Base-by-base conservation (phyloP, 176 grass and related monocot genomes). In the Oryza glaberrima region DNA sequence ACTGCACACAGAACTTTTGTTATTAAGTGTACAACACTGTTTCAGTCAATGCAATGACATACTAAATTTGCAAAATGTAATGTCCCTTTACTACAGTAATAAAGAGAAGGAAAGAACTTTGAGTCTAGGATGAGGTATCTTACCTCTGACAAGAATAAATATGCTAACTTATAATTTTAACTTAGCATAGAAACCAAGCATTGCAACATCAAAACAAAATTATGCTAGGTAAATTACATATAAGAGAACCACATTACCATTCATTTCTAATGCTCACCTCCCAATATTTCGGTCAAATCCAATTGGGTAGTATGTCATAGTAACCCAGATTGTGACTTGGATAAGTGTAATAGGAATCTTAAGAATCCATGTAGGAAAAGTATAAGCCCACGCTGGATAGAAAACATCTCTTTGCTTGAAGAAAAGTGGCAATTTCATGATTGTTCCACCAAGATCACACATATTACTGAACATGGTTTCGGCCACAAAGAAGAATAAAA, bases 351-450 rank as follows among this genome's bases (percentile, higher is more conserved):
- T 82, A 8, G 91, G 91, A 49, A 93, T 90, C 47, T 90, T 85
- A 63, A 93, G 81, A 83, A 93, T 88, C 85, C 67, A 93, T 47
- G 73, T 56, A 52, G 88, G 78, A 16, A 86, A 47, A 60, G 91
- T 88, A 70, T 90, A 93, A 41, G 82, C 70, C 91, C 91, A 93
- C 46, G 91, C 88, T 20, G 88, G 91, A 70, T 85, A 93, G 72
- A 90, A 93, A 61, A 88, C 85, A 81, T 86, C 91, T 20, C 88
- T 76, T 77, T 93, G 88, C 77, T 90, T 93, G 41, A 89, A 93
- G 84, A 90, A 93, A 83, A 93, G 68, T 3, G 91, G 88, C 6
- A 93, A 64, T 44, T 82, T 93, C 54, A 81, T 82, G 69, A 94
- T 48, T 11, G 88, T 80, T 65, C 70, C 58, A 5, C 77, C 49